Evolutionary conservation across 2,329 filamentous ascomycete species (phyloP).

Genomic region (Cytospora mali): DNA sequence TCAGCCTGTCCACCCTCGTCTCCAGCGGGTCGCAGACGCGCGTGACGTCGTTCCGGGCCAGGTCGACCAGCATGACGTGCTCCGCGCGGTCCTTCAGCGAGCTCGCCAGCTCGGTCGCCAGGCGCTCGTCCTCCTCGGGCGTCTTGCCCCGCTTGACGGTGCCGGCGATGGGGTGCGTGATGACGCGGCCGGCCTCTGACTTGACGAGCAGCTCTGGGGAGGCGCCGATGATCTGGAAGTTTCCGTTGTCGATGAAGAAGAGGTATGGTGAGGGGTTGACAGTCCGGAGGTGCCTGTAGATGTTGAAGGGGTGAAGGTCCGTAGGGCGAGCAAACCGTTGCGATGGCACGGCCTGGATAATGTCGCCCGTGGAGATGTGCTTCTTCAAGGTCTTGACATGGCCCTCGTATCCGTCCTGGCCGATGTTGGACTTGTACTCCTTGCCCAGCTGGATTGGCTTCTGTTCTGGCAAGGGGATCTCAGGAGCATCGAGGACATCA

Average conservation of each 20-base stretch:
- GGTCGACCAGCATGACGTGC: slow-evolving; percentile 97
- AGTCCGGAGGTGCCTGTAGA: slow-evolving; percentile 94
- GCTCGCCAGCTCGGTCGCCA: slow-evolving; percentile 75
- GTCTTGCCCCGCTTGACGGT: slow-evolving; percentile 87
- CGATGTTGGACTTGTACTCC: slow-evolving; percentile 90
- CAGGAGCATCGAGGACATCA: slow-evolving; percentile 69
- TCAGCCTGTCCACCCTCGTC: slow-evolving; percentile 88
- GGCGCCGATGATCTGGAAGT: slow-evolving; percentile 94
- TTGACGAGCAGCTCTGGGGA: slow-evolving; percentile 95
- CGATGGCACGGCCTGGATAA: slow-evolving; percentile 96
- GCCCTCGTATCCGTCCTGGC: slow-evolving; percentile 82
- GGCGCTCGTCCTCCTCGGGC: slow-evolving; percentile 75
- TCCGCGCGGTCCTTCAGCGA: slow-evolving; percentile 91
- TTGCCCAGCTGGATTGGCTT: slow-evolving; percentile 71
- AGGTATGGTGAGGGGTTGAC: slow-evolving; percentile 97
- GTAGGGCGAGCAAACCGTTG: slow-evolving; percentile 91
- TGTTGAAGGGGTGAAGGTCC: slow-evolving; percentile 92
- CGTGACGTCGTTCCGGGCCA: slow-evolving; percentile 96
- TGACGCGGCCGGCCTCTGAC: slow-evolving; percentile 80
- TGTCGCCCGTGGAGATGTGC: slow-evolving; percentile 89
- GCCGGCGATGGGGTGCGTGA: slow-evolving; percentile 96
- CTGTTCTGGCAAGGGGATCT: slow-evolving; percentile 78
- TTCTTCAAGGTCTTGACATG: slow-evolving; percentile 86
- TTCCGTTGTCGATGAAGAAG: slow-evolving; percentile 89
- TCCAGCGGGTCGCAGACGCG: slow-evolving; percentile 89